Percentiles rank a stretch among this genome's conserved stretches.
Conservation (phyloP, 176 grass and related monocot species). For the Eragrostis nindensis region DNA sequence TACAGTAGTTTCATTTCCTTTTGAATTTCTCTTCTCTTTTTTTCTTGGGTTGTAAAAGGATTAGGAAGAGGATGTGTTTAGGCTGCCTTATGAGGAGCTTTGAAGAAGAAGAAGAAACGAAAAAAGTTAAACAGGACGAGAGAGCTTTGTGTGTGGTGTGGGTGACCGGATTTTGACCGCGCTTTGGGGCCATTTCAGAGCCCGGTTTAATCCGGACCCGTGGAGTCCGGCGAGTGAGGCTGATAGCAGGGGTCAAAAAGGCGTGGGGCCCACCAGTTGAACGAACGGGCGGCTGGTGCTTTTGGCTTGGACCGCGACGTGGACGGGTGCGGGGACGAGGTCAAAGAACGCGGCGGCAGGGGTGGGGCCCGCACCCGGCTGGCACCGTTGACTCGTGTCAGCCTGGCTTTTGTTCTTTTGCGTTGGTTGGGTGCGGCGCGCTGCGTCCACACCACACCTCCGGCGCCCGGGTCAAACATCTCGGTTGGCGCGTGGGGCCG, state of each 20-base stretch:
- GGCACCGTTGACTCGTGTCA: slow-evolving; percentile 41
- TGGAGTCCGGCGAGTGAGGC: background rate
- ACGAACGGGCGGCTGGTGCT: background rate
- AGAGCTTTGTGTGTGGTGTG: background rate
- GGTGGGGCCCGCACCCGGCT: slow-evolving; percentile 13
- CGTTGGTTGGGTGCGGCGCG: background rate
- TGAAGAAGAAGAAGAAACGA: background rate
- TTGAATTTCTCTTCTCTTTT: background rate
- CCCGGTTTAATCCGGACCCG: background rate
- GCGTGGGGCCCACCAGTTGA: slow-evolving; percentile 15
- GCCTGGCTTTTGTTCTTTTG: background rate
- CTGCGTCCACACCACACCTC: background rate
- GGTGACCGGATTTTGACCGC: slow-evolving; percentile 20
- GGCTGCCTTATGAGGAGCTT: background rate
- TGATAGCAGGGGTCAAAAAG: slow-evolving; percentile 35
- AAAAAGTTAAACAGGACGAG: no score
- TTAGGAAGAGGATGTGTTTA: background rate
- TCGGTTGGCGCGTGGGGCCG: background rate
- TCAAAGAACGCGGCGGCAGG: slow-evolving; percentile 40
- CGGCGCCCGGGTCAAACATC: no score
- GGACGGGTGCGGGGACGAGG: background rate
- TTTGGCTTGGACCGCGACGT: background rate
- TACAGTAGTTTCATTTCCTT: background rate
- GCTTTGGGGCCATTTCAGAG: background rate
- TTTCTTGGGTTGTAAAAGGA: background rate